Percentiles rank a stretch among this genome's conserved stretches.
Conservation (phyloP, 2,329 filamentous ascomycete species). For the Plenodomus lindquistii region DNA sequence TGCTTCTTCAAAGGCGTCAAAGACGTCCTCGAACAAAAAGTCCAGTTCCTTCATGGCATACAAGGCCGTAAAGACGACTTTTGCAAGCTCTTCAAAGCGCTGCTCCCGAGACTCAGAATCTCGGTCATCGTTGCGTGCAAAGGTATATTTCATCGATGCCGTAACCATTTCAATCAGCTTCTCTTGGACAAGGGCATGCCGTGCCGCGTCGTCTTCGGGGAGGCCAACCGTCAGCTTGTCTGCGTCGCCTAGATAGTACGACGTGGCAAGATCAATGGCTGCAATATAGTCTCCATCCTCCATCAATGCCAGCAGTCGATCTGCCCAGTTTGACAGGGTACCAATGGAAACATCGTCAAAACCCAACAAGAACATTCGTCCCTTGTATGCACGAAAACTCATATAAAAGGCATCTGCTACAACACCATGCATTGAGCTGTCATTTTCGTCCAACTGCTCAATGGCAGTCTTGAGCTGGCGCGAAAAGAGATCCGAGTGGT, state of each 20-base stretch:
- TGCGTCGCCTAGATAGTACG: constrained; percentile 88
- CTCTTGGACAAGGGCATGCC: constrained; percentile 82
- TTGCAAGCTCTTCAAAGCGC: constrained; percentile 76
- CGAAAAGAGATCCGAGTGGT: constrained; percentile 88
- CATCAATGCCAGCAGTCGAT: constrained; percentile 90
- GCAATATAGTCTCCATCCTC: constrained; percentile 94
- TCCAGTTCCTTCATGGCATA: constrained; percentile 75
- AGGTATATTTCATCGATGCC: constrained; percentile 87
- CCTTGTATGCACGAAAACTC: constrained; percentile 96
- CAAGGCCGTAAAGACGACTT: constrained; percentile 83
- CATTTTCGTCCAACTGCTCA: constrained; percentile 84
- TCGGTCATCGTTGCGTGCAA: constrained; percentile 63
- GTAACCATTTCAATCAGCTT: constrained; percentile 92
- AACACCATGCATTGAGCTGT: constrained; percentile 89
- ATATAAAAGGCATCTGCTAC: constrained; percentile 97
- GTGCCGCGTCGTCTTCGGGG: constrained; percentile 75
- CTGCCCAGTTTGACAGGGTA: constrained; percentile 94
- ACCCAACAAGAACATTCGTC: constrained; percentile 87
- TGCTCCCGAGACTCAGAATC: constrained; percentile 55
- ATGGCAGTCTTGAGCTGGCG: constrained; percentile 81
- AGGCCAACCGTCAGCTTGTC: constrained; percentile 93
- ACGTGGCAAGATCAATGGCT: constrained; percentile 86
- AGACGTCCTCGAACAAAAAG: constrained; percentile 89
- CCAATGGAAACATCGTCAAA: constrained; percentile 92
- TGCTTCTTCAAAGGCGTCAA: constrained; percentile 83